These are phyloP conservation scores for Clonostachys rosea DNA, from an alignment of 2,329 filamentous ascomycete species.

Conservation along the genomic window DNA sequence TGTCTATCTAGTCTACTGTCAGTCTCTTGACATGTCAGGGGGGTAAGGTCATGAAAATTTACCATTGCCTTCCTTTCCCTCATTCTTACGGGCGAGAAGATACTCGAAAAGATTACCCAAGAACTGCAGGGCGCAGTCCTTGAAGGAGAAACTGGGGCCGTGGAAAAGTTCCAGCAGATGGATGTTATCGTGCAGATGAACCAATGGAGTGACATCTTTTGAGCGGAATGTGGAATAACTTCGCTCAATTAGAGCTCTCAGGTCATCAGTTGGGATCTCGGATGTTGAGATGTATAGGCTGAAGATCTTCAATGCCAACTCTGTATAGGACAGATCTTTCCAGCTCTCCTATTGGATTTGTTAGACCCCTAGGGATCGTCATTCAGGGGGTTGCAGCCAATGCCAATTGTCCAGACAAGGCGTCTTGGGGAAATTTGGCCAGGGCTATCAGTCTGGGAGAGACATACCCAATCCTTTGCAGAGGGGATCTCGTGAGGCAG, in stretches of 20 bases:
- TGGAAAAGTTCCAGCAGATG: constrained; percentile 94
- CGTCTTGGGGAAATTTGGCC: no score
- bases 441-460: neutral
- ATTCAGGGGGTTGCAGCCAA: no score
- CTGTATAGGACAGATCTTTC: constrained; percentile 73
- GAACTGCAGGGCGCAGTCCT: constrained; percentile 91
- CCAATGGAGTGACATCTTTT: constrained; percentile 71
- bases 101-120: constrained; percentile 95
- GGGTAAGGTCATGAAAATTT: constrained; percentile 9
- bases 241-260: constrained; percentile 76
- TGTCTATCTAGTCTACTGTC: constrained; percentile 49
- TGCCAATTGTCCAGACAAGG: no score
- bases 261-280: constrained; percentile 77
- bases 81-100: constrained; percentile 71
- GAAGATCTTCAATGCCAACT: constrained; percentile 81
- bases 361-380: no score
- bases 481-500: constrained; percentile 78
- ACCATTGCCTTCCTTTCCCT: constrained; percentile 58
- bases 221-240: constrained; percentile 89
- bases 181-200: constrained; percentile 70
- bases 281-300: constrained; percentile 79
- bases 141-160: constrained; percentile 92
- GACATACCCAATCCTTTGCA: constrained; percentile 18
- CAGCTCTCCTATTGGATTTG: constrained; percentile 50
- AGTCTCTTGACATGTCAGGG: constrained; percentile 1